phyloP scores from a whole-genome alignment of 2,329 filamentous ascomycete species.

The Macroventuria anomochaeta region DNA sequence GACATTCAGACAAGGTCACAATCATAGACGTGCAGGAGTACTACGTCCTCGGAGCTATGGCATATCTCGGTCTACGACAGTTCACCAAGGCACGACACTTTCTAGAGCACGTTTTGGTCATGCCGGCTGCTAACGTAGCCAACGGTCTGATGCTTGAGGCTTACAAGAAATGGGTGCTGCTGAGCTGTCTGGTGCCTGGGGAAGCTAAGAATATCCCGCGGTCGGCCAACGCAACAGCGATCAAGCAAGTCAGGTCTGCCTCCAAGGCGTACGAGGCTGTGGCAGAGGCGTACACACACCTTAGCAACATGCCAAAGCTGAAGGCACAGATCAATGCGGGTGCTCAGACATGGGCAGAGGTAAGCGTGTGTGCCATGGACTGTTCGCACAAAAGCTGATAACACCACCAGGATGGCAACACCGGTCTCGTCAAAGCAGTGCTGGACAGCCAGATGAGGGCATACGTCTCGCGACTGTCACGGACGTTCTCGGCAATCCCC shows the following conservation, averaged over 20 bases:
- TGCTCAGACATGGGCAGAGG: constrained; percentile 65
- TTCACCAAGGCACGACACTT: constrained; percentile 55
- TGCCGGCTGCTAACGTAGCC: constrained; percentile 69
- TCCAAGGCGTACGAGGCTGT: constrained; percentile 75
- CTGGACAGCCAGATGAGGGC: constrained; percentile 74
- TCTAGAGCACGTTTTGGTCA: constrained; percentile 60
- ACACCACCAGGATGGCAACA: constrained; percentile 68
- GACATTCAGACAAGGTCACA: constrained; percentile 63
- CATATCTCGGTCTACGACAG: constrained; percentile 54
- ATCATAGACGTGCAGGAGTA: constrained; percentile 61
- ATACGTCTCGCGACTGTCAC: constrained; percentile 74
- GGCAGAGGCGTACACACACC: constrained; percentile 68
- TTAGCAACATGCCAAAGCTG: constrained; percentile 60
- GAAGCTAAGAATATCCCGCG: constrained; percentile 61
- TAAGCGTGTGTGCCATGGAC: constrained; percentile 36
- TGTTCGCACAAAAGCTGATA: constrained; percentile 23
- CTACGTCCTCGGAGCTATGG: constrained; percentile 59
- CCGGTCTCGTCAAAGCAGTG: constrained; percentile 72
- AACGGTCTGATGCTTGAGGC: constrained; percentile 86
- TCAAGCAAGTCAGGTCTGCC: constrained; percentile 64
- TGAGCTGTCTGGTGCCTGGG: constrained; percentile 75
- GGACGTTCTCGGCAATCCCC: constrained; percentile 71
- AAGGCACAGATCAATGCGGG: constrained; percentile 69
- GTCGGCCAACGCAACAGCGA: constrained; percentile 60
- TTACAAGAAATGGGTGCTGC: constrained; percentile 89